Evolutionary conservation across 257 asterid species (phyloP).

Genomic region (Penstemon davidsonii): DNA sequence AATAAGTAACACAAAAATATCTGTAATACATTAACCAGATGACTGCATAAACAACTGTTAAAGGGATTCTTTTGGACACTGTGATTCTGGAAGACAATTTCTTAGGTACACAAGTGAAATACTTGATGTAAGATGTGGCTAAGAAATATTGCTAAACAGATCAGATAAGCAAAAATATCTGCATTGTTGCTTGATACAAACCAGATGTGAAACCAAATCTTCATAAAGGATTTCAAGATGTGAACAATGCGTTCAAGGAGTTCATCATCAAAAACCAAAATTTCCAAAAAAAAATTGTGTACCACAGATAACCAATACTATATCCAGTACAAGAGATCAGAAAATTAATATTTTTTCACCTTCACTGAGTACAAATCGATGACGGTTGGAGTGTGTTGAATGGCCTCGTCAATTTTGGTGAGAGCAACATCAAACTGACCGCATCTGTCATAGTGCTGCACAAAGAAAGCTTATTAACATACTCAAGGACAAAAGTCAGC

Average conservation of each 20-base stretch:
- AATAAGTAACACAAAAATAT: slow-evolving; percentile 29
- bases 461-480: slow-evolving; percentile 32
- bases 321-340: slow-evolving; percentile 1
- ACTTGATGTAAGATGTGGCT: neutral
- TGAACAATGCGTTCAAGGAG: neutral
- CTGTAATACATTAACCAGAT: slow-evolving; percentile 6
- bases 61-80: neutral
- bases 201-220: slow-evolving; percentile 12
- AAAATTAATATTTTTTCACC: slow-evolving; percentile 42
- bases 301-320: neutral
- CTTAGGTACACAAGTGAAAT: neutral
- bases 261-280: neutral
- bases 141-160: slow-evolving; percentile 12
- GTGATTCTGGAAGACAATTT: neutral
- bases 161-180: neutral
- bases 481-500: slow-evolving; percentile 17
- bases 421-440: slow-evolving; percentile 75
- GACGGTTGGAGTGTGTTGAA: slow-evolving; percentile 93
- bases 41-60: neutral
- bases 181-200: neutral
- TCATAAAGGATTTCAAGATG: slow-evolving; percentile 5
- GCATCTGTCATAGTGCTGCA: slow-evolving; percentile 94
- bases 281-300: neutral
- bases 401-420: slow-evolving; percentile 84
- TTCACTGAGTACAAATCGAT: slow-evolving; percentile 91